These are phyloP conservation scores for Lentinula lateritia DNA, from an alignment of 768 basidiomycete species.

Conservation along the genomic window DNA sequence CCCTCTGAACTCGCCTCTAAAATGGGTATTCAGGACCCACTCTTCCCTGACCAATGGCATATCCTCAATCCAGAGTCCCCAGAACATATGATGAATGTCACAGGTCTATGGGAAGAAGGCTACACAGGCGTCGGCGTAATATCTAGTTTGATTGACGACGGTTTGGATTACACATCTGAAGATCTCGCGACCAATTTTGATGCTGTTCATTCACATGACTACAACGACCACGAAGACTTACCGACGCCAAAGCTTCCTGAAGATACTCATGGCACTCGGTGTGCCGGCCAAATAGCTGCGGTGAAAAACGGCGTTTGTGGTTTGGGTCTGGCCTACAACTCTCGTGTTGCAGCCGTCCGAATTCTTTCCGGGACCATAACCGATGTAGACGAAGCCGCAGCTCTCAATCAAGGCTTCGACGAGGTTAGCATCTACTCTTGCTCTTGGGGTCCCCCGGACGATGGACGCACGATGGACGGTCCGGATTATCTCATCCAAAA, in stretches of 20 bases:
- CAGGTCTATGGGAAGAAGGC: conserved; percentile 86
- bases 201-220: conserved; percentile 86
- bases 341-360: conserved; percentile 89
- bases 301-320: conserved; percentile 92
- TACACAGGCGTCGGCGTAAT: conserved; percentile 84
- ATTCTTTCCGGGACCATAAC: conserved; percentile 94
- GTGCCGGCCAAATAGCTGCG: conserved; percentile 95
- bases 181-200: conserved; percentile 91
- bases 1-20: conserved; percentile 47
- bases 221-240: conserved; percentile 86
- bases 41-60: conserved; percentile 92
- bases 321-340: conserved; percentile 87
- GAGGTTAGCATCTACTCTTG: conserved; percentile 93
- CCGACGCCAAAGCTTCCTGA: conserved; percentile 86
- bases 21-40: conserved; percentile 74
- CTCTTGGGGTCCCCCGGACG: conserved; percentile 97
- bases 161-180: conserved; percentile 82
- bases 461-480: conserved; percentile 91
- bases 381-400: conserved; percentile 91
- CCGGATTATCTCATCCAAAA: conserved; percentile 89
- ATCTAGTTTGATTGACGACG: conserved; percentile 91
- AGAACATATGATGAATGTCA: conserved; percentile 89
- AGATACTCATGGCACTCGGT: conserved; percentile 96
- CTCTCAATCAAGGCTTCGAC: conserved; percentile 91
- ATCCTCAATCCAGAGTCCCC: conserved; percentile 81